A percentile compares a stretch with the other conserved stretches of the same genome.
These are phyloP conservation scores for Yarrowia sp. DNA, from an alignment of 805 yeast genomes.

Conservation along the genomic window DNA sequence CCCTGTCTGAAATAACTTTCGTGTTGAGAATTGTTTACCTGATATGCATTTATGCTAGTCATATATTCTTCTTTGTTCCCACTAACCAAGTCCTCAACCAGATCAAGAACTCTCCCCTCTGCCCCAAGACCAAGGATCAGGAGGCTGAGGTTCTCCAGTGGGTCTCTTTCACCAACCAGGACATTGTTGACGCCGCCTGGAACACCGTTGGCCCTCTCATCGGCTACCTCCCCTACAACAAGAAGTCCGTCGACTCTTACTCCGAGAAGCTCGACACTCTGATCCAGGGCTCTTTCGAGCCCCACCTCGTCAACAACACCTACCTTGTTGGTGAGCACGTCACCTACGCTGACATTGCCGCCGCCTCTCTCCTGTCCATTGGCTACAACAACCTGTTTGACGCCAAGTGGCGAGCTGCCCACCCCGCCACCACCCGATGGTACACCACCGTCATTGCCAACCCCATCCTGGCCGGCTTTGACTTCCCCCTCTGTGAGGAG, in stretches of 20 bases:
- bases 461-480: constrained; percentile 50
- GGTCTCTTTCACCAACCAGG: constrained; percentile 73
- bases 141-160: constrained; percentile 69
- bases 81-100: constrained; percentile 30
- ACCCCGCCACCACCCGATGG: constrained; percentile 71
- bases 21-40: constrained; percentile 13
- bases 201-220: constrained; percentile 55
- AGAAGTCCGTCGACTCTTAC: constrained; percentile 58
- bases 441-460: constrained; percentile 53
- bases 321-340: constrained; percentile 69
- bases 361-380: constrained; percentile 48
- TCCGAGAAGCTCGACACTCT: constrained; percentile 43
- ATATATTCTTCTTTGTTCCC: background rate
- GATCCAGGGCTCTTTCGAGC: constrained; percentile 42
- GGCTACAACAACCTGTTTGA: constrained; percentile 62
- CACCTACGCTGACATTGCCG: constrained; percentile 63
- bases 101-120: constrained; percentile 42
- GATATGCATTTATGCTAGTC: background rate
- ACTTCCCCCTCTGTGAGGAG: constrained; percentile 59
- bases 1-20: constrained; percentile 20
- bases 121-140: constrained; percentile 65
- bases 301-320: constrained; percentile 50
- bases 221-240: constrained; percentile 76
- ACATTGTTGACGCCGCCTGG: constrained; percentile 51
- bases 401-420: constrained; percentile 57